Evolutionary conservation across 768 basidiomycete genomes (phyloP).

Genomic region (Boletus edulis): DNA sequence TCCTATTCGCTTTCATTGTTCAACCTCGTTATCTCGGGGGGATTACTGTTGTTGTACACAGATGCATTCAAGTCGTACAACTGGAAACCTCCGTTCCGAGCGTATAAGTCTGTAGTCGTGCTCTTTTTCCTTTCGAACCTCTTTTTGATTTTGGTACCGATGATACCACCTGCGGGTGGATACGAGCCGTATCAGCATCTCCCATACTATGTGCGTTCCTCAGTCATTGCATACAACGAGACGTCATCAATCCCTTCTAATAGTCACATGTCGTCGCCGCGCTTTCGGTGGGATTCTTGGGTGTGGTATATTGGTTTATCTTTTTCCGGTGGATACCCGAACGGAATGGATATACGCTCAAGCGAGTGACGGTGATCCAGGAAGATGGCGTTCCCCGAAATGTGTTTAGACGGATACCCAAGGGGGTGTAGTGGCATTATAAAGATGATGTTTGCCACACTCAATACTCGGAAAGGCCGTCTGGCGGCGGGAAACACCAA

Average conservation of each 20-base stretch:
- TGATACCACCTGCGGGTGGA: slow-evolving; percentile 58
- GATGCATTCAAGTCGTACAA: slow-evolving; percentile 38
- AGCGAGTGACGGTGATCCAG: slow-evolving; percentile 45
- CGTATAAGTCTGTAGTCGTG: slow-evolving; percentile 45
- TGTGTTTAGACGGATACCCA: slow-evolving; percentile 44
- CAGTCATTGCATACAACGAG: not conserved
- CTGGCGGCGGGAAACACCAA: too few species aligned
- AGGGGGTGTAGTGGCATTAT: not conserved
- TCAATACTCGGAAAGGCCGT: too few species aligned
- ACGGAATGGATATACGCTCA: slow-evolving; percentile 46
- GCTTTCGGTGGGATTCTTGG: slow-evolving; percentile 45
- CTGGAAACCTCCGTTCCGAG: slow-evolving; percentile 67
- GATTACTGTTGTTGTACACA: slow-evolving; percentile 61
- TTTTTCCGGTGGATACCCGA: slow-evolving; percentile 50
- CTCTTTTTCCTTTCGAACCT: slow-evolving; percentile 66
- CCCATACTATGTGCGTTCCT: slow-evolving; percentile 63
- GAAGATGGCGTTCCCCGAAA: slow-evolving; percentile 59
- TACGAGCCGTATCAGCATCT: slow-evolving; percentile 52
- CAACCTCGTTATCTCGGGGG: slow-evolving; percentile 58
- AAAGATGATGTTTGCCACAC: not conserved
- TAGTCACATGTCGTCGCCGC: slow-evolving; percentile 53
- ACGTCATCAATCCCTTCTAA: not conserved
- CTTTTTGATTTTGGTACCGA: slow-evolving; percentile 59
- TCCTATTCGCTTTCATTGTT: slow-evolving; percentile 58
- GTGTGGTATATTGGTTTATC: slow-evolving; percentile 56